Evolutionary conservation across 2,329 filamentous ascomycete species (phyloP).

Genomic region (Diaporthe capsici): DNA sequence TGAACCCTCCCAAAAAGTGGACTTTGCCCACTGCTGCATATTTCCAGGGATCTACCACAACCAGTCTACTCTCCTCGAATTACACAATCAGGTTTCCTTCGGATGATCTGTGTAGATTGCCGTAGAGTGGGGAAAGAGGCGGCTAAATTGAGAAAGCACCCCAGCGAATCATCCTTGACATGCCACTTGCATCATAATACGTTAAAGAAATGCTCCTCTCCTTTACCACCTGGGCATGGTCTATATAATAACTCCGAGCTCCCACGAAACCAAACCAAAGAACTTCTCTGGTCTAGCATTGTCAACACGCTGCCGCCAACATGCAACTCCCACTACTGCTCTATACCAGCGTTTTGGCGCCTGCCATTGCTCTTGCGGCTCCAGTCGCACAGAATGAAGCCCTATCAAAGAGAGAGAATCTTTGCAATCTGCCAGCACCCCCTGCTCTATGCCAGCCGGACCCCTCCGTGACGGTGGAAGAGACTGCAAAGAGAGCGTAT

Average conservation of each 20-base stretch:
- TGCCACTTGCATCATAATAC: background rate
- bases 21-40: background rate
- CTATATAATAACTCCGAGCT: background rate
- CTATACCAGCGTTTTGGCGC: constrained; percentile 46
- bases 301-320: constrained; percentile 34
- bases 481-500: constrained; percentile 56
- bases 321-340: constrained; percentile 48
- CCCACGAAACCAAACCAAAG: background rate
- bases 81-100: constrained; percentile 12
- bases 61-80: constrained; percentile 1
- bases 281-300: background rate
- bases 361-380: constrained; percentile 47
- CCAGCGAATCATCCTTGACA: background rate
- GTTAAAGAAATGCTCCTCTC: background rate
- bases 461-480: constrained; percentile 51
- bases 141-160: constrained; percentile 16
- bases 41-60: background rate
- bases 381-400: constrained; percentile 44
- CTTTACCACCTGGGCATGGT: background rate
- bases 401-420: constrained; percentile 52
- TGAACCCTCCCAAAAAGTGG: background rate
- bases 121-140: constrained; percentile 8
- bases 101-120: constrained; percentile 5
- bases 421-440: constrained; percentile 53
- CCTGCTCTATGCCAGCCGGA: constrained; percentile 54